Conservation (phyloP, 2,329 filamentous ascomycete species). For the Fusarium protoensiforme region DNA sequence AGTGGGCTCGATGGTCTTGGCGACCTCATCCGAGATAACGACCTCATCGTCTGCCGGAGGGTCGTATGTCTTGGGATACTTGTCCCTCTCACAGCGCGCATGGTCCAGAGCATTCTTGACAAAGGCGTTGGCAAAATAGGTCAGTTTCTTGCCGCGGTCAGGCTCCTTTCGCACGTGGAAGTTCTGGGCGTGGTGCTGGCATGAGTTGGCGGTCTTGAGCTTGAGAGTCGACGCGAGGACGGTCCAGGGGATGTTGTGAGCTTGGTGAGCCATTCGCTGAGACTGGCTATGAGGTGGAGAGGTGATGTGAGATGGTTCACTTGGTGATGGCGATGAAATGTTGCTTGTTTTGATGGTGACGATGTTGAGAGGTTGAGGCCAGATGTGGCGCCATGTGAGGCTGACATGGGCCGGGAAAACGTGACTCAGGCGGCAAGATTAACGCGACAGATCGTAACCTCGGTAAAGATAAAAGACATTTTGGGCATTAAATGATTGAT, state of each 20-base stretch:
- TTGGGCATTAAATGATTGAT: not conserved
- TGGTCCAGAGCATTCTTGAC: not conserved
- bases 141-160: not conserved
- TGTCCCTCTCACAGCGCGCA: not conserved
- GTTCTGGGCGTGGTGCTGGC: slow-evolving; percentile 13
- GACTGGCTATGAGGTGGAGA: not conserved
- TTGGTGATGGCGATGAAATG: not conserved
- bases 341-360: not conserved
- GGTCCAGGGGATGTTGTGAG: slow-evolving; percentile 18
- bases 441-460: not conserved
- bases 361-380: not conserved
- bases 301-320: not conserved
- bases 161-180: slow-evolving; percentile 7
- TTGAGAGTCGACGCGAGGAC: slow-evolving; percentile 16
- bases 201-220: slow-evolving; percentile 5
- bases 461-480: not conserved
- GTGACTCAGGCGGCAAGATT: not conserved
- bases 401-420: not conserved
- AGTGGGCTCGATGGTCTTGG: not conserved
- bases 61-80: not conserved
- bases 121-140: not conserved
- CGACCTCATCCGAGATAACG: not conserved
- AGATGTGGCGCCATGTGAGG: not conserved
- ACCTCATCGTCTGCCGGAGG: not conserved
- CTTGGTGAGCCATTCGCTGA: slow-evolving; percentile 19